Conservation (phyloP, 139 green algal genomes). For the Pleodorina starrii region DNA sequence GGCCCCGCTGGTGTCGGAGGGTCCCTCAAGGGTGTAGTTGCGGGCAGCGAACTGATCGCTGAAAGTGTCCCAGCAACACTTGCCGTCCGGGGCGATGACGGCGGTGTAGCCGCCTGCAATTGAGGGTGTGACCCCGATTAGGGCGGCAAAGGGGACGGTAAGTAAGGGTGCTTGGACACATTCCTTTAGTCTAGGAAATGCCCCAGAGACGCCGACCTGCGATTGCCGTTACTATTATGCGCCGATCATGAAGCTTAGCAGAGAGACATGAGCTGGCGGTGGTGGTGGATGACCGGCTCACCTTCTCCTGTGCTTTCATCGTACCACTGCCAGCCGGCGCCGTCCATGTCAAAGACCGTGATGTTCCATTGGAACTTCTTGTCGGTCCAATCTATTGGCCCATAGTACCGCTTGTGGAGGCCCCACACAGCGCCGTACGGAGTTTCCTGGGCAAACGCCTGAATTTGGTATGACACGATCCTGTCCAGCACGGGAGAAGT, state of each 20-base stretch:
- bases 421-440: too few relatives aligned
- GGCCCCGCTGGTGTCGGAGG: background rate
- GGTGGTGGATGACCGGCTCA: too few relatives aligned
- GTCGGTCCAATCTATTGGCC: background rate
- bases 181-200: too few relatives aligned
- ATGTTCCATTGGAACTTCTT: background rate
- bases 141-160: too few relatives aligned
- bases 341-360: background rate
- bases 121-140: too few relatives aligned
- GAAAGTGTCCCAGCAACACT: constrained; percentile 10
- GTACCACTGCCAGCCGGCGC: constrained; percentile 8
- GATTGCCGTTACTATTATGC: too few relatives aligned
- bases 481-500: background rate
- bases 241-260: too few relatives aligned
- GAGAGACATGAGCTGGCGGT: too few relatives aligned
- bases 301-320: background rate
- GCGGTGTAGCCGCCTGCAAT: background rate
- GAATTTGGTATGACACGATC: background rate
- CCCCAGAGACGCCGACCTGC: too few relatives aligned
- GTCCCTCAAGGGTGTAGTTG: background rate
- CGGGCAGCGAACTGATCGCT: background rate
- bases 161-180: too few relatives aligned
- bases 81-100: constrained; percentile 9
- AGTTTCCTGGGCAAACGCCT: too few relatives aligned
- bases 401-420: background rate